Percentiles rank a stretch among this genome's conserved stretches.
Conservation (phyloP, 352 stramenopile genomes). For the Pythium utonaiense region DNA sequence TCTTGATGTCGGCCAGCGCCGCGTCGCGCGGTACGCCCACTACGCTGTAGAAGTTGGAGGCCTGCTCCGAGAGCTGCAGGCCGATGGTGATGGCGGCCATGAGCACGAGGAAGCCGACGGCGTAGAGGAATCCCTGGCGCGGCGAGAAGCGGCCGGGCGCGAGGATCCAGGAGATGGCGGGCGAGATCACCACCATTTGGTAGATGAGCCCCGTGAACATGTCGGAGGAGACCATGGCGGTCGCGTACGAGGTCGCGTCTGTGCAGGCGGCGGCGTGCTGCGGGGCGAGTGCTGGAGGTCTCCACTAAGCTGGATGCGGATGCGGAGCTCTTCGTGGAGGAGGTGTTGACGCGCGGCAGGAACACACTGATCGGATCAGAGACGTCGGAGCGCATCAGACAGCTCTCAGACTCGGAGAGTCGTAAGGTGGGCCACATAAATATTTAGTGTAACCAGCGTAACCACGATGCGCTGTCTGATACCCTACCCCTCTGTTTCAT, state of each 20-base stretch:
- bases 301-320: too few relatives aligned
- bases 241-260: too few relatives aligned
- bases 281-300: too few relatives aligned
- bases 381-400: not conserved
- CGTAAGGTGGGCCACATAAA: too few relatives aligned
- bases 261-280: too few relatives aligned
- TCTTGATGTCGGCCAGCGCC: slow-evolving; percentile 94
- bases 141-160: slow-evolving; percentile 91
- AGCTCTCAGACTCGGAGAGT: not conserved
- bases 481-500: not conserved
- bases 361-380: too few relatives aligned
- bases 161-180: slow-evolving; percentile 95
- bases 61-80: slow-evolving; percentile 87
- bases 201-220: slow-evolving; percentile 65
- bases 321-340: not conserved
- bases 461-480: too few relatives aligned
- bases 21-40: slow-evolving; percentile 88
- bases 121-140: slow-evolving; percentile 91
- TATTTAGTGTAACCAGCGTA: too few relatives aligned
- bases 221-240: slow-evolving; percentile 34
- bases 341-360: slow-evolving; percentile 16
- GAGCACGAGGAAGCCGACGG: slow-evolving; percentile 91
- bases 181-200: slow-evolving; percentile 79
- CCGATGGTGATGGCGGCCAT: slow-evolving; percentile 92
- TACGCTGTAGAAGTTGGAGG: slow-evolving; percentile 94